phyloP scores from a whole-genome alignment of 768 basidiomycete species.

The Fomitopsis pulvina region DNA sequence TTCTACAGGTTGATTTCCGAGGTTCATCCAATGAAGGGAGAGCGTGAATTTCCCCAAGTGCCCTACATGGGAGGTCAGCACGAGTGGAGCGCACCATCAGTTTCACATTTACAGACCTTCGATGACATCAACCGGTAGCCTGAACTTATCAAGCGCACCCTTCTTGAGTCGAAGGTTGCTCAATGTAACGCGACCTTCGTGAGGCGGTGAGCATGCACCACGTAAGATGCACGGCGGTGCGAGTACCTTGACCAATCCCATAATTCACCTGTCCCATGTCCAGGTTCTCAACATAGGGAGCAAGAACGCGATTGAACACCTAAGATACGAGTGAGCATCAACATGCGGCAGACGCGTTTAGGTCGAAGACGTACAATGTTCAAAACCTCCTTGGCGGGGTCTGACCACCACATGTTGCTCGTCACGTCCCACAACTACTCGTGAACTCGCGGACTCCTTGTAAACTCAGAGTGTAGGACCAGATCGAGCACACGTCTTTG shows the following conservation, averaged over 20 bases:
- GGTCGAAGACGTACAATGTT: slow-evolving; percentile 51
- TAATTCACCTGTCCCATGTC: slow-evolving; percentile 94
- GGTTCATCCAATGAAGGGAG: slow-evolving; percentile 83
- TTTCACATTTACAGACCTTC: slow-evolving; percentile 51
- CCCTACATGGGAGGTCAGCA: slow-evolving; percentile 35
- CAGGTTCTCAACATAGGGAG: slow-evolving; percentile 94
- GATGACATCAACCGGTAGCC: slow-evolving; percentile 89
- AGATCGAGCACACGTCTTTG: no score
- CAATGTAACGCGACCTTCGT: slow-evolving; percentile 67
- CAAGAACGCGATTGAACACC: slow-evolving; percentile 88
- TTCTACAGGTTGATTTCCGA: slow-evolving; percentile 87
- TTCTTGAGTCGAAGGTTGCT: slow-evolving; percentile 84
- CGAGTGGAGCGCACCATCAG: not conserved
- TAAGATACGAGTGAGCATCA: slow-evolving; percentile 16
- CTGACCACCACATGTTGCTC: slow-evolving; percentile 90
- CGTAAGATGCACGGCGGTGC: not conserved
- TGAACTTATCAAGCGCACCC: slow-evolving; percentile 90
- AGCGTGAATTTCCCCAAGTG: slow-evolving; percentile 82
- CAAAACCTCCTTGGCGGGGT: slow-evolving; percentile 80
- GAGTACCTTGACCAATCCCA: slow-evolving; percentile 78
- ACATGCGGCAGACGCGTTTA: not conserved
- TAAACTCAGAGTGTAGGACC: no score
- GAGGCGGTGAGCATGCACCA: slow-evolving; percentile 9
- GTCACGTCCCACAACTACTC: no score
- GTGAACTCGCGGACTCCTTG: not conserved